Conservation (phyloP, 352 stramenopile genomes). For the Pythium coloratum region DNA sequence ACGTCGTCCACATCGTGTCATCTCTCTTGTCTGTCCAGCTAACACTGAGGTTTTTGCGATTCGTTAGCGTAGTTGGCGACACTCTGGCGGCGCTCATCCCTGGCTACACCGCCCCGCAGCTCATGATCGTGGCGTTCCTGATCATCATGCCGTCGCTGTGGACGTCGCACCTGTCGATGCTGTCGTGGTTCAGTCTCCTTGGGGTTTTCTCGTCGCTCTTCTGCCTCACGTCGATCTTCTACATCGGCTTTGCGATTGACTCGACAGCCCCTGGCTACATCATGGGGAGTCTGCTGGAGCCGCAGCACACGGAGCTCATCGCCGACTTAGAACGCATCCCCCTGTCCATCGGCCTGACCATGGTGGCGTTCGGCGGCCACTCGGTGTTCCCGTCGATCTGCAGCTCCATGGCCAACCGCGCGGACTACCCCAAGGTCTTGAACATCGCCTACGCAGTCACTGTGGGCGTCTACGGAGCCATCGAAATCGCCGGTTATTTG, state of each 20-base stretch:
- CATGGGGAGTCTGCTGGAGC: slow-evolving; percentile 57
- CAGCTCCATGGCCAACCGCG: slow-evolving; percentile 68
- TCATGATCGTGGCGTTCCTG: slow-evolving; percentile 70
- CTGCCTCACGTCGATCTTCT: slow-evolving; percentile 75
- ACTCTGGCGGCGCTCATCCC: slow-evolving; percentile 74
- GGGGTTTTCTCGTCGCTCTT: slow-evolving; percentile 85
- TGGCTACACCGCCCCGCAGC: slow-evolving; percentile 50
- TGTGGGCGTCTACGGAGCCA: slow-evolving; percentile 70
- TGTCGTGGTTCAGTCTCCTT: slow-evolving; percentile 85
- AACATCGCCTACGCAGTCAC: slow-evolving; percentile 75
- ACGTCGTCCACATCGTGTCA: slow-evolving; percentile 17
- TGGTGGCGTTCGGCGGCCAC: slow-evolving; percentile 87
- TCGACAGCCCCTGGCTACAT: slow-evolving; percentile 35
- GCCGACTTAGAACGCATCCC: slow-evolving; percentile 68
- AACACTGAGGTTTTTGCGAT: background rate
- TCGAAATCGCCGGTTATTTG: slow-evolving; percentile 78
- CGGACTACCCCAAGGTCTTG: slow-evolving; percentile 64
- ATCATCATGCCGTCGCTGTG: slow-evolving; percentile 79
- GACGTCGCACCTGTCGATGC: slow-evolving; percentile 78
- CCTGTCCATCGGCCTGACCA: slow-evolving; percentile 79
- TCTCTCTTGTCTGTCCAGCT: background rate
- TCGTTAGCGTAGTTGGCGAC: slow-evolving; percentile 54
- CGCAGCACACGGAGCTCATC: slow-evolving; percentile 62
- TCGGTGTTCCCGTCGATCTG: slow-evolving; percentile 91
- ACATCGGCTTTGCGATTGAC: slow-evolving; percentile 69